Evolutionary conservation across 2,329 filamentous ascomycete genomes (phyloP), one percentile per base, ranked within the genome.

Genomic region (Paraphaeosphaeria minitans): DNA sequence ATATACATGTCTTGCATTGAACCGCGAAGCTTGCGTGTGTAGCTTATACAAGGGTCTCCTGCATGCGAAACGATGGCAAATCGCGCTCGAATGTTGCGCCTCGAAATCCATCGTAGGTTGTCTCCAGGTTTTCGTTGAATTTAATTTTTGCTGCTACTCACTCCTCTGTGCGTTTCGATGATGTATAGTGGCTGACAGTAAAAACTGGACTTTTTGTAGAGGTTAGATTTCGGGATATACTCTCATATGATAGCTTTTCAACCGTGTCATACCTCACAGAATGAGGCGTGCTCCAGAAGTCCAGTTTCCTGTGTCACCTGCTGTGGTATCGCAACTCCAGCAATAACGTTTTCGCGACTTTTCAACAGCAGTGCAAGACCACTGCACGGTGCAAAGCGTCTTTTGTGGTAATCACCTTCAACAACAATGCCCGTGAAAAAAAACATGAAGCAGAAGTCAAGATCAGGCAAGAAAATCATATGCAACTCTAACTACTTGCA

Each of bases 1-100:
- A n/a, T 24, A 50, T 43, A 46, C 45, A 56, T 56, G 19, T n/a
- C 29, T 45, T 51, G 54, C 47, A 52, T 52, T 33, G 29, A 5
- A 13, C 19, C 14, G 14, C 5, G 39, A 48, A 33, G 31, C 19
- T 22, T 35, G 27, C 22, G 14, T 35, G 9, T 6, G n/a, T 13
- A 37, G 6, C 24, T 29, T 5, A 16, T 19, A 10, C 5, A 8
- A 8, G 3, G 12, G 39, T 5, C 37, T 16, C 19, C 1, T 8
- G 10, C 2, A 33, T 39, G 21, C 16, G 21, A 10, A n/a, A 31
- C 13, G n/a, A 42, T n/a, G n/a, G 14, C 24, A n/a, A 8, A 24
- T 3, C 27, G 16, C 27, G 45, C 12, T 5, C 3, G 24, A 4
- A 33, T 2, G 4, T 19, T 12, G n/a, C 45, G 24, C n/a, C 16